Evolutionary conservation across 345 rosid genomes (phyloP).

Genomic region (Acer negundo): DNA sequence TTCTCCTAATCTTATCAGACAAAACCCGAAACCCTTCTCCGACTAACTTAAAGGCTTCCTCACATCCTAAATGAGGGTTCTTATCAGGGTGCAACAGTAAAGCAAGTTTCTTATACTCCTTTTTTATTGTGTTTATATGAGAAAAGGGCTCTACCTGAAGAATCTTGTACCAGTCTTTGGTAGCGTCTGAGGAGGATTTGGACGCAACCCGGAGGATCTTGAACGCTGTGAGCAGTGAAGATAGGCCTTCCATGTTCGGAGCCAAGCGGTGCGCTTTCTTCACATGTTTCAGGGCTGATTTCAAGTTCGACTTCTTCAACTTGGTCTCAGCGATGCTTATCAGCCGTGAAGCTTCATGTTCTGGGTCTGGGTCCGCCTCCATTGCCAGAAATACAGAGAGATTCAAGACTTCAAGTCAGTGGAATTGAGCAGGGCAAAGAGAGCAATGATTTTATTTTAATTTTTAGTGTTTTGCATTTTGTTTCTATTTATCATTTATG

Average conservation of each 20-base stretch:
- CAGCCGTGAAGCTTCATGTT: conserved; percentile 53
- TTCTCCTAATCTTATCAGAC: conserved; percentile 63
- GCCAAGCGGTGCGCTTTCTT: conserved; percentile 60
- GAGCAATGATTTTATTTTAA: too few relatives aligned
- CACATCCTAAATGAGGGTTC: conserved; percentile 62
- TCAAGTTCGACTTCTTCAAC: conserved; percentile 47
- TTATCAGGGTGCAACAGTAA: conserved; percentile 80
- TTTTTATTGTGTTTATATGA: conserved; percentile 58
- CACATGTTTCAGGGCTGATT: conserved; percentile 63
- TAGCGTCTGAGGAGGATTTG: conserved; percentile 19
- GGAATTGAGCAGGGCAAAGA: too few relatives aligned
- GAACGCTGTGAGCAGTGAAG: conserved; percentile 70
- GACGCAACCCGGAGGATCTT: conserved; percentile 51
- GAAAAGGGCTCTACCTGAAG: conserved; percentile 93
- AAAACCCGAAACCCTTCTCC: conserved; percentile 76
- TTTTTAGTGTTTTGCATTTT: too few relatives aligned
- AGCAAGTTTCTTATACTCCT: conserved; percentile 75
- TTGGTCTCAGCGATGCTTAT: conserved; percentile 57
- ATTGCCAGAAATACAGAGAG: conserved; percentile 7
- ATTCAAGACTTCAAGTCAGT: not conserved
- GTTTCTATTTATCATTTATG: too few relatives aligned
- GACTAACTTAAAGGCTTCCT: conserved; percentile 86
- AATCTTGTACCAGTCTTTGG: conserved; percentile 72
- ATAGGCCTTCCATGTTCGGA: conserved; percentile 58
- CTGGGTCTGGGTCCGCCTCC: conserved; percentile 27